These are phyloP conservation scores for Candida xyloterini DNA, from an alignment of 805 yeast species.

Conservation along the genomic window DNA sequence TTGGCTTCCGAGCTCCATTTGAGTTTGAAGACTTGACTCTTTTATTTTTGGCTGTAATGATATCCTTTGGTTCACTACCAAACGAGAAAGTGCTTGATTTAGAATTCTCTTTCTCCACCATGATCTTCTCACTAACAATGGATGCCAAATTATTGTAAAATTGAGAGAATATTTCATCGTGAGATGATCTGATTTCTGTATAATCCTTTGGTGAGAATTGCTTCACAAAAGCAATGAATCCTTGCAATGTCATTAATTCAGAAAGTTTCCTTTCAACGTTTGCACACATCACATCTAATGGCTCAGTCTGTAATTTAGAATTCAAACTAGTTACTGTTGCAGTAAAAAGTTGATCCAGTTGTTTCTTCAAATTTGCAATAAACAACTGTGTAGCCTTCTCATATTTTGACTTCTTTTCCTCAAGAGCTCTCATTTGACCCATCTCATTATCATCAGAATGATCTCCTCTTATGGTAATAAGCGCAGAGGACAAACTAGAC, in stretches of 20 bases:
- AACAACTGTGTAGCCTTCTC: slow-evolving; percentile 55
- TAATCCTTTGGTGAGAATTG: slow-evolving; percentile 51
- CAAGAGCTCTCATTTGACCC: slow-evolving; percentile 68
- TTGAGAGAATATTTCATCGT: slow-evolving; percentile 32
- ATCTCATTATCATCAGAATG: slow-evolving; percentile 44
- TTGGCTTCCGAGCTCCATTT: slow-evolving; percentile 9
- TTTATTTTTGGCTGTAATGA: slow-evolving; percentile 16
- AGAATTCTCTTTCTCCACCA: slow-evolving; percentile 5
- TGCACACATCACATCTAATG: slow-evolving; percentile 11
- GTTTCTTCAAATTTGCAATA: slow-evolving; percentile 40
- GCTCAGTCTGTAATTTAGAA: slow-evolving; percentile 27
- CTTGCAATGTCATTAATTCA: slow-evolving; percentile 43
- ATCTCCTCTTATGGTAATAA: slow-evolving; percentile 55
- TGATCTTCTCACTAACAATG: slow-evolving; percentile 17
- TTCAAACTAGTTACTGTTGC: slow-evolving; percentile 29
- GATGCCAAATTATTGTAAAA: slow-evolving; percentile 30
- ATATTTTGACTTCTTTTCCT: slow-evolving; percentile 60
- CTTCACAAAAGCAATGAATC: slow-evolving; percentile 56
- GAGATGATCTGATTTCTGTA: slow-evolving; percentile 38
- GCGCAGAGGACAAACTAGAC: slow-evolving; percentile 56
- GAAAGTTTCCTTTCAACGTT: slow-evolving; percentile 32
- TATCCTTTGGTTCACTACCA: slow-evolving; percentile 19
- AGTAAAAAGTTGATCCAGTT: slow-evolving; percentile 22
- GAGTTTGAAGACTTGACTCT: slow-evolving; percentile 9
- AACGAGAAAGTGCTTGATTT: slow-evolving; percentile 19